A percentile compares a stretch with the other conserved stretches of the same genome.
These are phyloP conservation scores for Rhizopogon roseolus DNA, from an alignment of 768 basidiomycete genomes.

Conservation along the genomic window DNA sequence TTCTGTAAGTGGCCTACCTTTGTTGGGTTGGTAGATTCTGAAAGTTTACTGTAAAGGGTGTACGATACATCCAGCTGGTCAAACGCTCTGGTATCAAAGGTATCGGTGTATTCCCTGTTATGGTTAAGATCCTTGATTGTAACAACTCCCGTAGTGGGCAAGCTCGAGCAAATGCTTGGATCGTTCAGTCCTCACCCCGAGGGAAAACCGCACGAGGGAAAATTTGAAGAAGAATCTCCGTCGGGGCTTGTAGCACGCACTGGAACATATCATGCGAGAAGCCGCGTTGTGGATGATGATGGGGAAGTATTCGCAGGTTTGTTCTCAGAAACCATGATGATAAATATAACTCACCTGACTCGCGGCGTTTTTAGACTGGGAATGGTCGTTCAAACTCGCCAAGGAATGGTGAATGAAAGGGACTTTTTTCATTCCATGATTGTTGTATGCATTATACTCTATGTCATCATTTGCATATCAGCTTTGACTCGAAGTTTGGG, in stretches of 20 bases:
- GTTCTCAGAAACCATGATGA: slow-evolving; percentile 16
- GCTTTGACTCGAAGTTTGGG: neutral
- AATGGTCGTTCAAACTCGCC: slow-evolving; percentile 84
- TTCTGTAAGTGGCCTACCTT: slow-evolving; percentile 42
- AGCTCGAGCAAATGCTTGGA: slow-evolving; percentile 90
- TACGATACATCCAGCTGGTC: slow-evolving; percentile 85
- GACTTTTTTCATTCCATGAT: neutral
- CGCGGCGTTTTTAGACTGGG: slow-evolving; percentile 22
- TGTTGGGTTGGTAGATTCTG: neutral
- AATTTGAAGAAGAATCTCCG: slow-evolving; percentile 68
- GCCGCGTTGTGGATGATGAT: slow-evolving; percentile 88
- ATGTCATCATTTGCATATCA: slow-evolving; percentile 25
- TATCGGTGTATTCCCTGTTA: slow-evolving; percentile 21
- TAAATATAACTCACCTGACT: slow-evolving; percentile 6
- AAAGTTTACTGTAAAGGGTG: slow-evolving; percentile 46
- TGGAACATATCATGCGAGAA: slow-evolving; percentile 73
- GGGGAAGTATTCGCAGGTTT: slow-evolving; percentile 72
- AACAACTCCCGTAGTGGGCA: slow-evolving; percentile 61
- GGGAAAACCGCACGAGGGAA: slow-evolving; percentile 64
- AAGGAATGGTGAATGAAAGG: slow-evolving; percentile 74
- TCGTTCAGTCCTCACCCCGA: slow-evolving; percentile 78
- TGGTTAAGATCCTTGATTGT: neutral
- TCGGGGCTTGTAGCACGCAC: slow-evolving; percentile 82
- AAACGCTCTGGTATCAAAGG: slow-evolving; percentile 76
- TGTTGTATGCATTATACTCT: slow-evolving; percentile 17